Evolutionary conservation across 331 rosid species (phyloP), one percentile per base, ranked within the genome.

Genomic region (Prunus yedoensis): DNA sequence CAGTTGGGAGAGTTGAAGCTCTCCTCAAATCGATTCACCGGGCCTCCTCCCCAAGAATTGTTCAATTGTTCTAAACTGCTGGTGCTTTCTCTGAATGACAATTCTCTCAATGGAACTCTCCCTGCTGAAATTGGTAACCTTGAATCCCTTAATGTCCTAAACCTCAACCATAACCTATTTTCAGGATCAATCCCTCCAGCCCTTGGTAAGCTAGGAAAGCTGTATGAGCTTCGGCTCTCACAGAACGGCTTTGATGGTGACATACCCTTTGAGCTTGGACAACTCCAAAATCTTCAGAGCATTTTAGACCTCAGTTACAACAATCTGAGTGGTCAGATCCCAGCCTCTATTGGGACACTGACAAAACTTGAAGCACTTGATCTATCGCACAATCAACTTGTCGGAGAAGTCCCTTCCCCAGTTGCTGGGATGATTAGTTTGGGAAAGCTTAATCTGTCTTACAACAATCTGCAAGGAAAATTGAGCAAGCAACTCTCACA

Each of bases 221-320:
- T 93, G 60, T 93, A 86, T 67, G 96, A 93, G 87, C 89, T 93
- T 62, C 90, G 25, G 69, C 84, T 93, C 41, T 83, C 98, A 2
- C 64, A 70, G 35, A 93, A 91, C 56, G 81, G 75, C 74, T 85
- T 91, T 2, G 59, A 50, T 70, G 93, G 96, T 60, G 96, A 88
- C 74, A 77, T 91, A 35, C 96, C 97, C 6, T 50, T 1, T 71
- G 96, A 93, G 86, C 56, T 93, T 46, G 96, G 87, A 62, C 89
- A 88, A 80, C 89, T 93, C 68, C 91, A 87, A 79, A 93, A 93
- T 81, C 92, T 93, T n/a, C 98, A 93, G 83, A 89, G 83, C 85
- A 63, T 84, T 61, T 82, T 93, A 41, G 92, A 91, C 88, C 89
- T 91, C 80, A 87, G 97, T 82, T 74, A 83, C 90, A 93, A 93